A percentile compares a stretch with the other conserved stretches of the same genome.
Conservation (phyloP, 345 rosid species). For the Trapa incisa region DNA sequence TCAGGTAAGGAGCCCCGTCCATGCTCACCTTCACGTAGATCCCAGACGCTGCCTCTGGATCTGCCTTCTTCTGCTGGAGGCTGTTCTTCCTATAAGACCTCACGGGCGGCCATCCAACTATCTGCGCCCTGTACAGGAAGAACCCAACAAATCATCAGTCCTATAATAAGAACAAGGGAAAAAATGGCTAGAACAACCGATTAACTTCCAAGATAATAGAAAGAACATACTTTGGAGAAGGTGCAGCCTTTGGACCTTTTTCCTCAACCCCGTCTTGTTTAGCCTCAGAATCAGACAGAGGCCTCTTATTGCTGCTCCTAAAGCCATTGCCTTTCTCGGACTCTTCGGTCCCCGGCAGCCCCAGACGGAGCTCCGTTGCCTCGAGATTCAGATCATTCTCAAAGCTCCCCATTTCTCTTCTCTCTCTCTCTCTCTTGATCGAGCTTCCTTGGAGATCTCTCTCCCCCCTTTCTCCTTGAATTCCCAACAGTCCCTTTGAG, state of each 20-base stretch:
- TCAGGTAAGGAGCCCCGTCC: conserved; percentile 82
- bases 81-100: conserved; percentile 33
- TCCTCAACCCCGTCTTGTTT: conserved; percentile 30
- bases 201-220: not conserved
- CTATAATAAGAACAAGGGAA: not conserved
- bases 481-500: not conserved
- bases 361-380: conserved; percentile 84
- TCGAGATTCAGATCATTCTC: conserved; percentile 55
- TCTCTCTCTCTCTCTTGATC: too few species aligned
- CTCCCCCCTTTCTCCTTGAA: not conserved
- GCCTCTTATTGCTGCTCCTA: conserved; percentile 18
- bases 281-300: conserved; percentile 15
- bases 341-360: conserved; percentile 65
- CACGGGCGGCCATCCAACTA: conserved; percentile 43
- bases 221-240: conserved; percentile 5
- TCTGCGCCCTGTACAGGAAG: conserved; percentile 21
- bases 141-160: not conserved
- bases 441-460: not conserved
- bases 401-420: conserved; percentile 24
- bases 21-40: conserved; percentile 74
- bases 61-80: conserved; percentile 28
- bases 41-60: conserved; percentile 30
- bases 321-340: conserved; percentile 14
- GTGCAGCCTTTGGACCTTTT: not conserved
- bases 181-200: not conserved